These are phyloP conservation scores for Pseudozyma tsukubaensis DNA, from an alignment of 1,284 basidiomycete genomes.

Conservation along the genomic window DNA sequence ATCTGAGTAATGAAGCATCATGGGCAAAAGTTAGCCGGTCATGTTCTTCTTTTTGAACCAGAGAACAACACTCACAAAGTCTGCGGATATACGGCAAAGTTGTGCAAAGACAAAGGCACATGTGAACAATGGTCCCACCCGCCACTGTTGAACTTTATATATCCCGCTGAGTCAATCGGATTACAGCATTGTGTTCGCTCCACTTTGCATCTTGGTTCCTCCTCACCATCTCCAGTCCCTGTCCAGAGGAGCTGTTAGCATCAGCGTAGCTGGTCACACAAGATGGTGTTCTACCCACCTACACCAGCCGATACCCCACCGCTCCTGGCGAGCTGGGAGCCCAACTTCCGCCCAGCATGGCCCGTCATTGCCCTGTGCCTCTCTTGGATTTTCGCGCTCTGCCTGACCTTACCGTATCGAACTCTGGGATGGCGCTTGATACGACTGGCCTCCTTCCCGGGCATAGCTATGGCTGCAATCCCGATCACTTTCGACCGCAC, in stretches of 20 bases:
- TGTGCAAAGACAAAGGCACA: no score
- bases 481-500: constrained; percentile 20
- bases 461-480: constrained; percentile 2
- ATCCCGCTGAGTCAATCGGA: background rate
- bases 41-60: no score
- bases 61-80: no score
- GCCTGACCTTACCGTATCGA: constrained; percentile 26
- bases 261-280: background rate
- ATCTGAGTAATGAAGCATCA: no score
- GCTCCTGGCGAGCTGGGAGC: constrained; percentile 31
- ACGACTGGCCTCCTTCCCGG: constrained; percentile 34
- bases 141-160: background rate
- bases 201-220: background rate
- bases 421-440: constrained; percentile 17
- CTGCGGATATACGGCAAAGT: no score
- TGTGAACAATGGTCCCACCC: no score
- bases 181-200: background rate
- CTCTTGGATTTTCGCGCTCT: constrained; percentile 34
- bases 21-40: no score
- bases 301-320: background rate
- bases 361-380: constrained; percentile 19
- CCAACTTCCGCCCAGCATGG: constrained; percentile 30
- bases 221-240: background rate
- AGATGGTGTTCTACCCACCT: constrained; percentile 10
- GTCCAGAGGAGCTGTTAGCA: background rate